Base-by-base conservation (phyloP, 805 yeast genomes). In the Candida taoyuanica region DNA sequence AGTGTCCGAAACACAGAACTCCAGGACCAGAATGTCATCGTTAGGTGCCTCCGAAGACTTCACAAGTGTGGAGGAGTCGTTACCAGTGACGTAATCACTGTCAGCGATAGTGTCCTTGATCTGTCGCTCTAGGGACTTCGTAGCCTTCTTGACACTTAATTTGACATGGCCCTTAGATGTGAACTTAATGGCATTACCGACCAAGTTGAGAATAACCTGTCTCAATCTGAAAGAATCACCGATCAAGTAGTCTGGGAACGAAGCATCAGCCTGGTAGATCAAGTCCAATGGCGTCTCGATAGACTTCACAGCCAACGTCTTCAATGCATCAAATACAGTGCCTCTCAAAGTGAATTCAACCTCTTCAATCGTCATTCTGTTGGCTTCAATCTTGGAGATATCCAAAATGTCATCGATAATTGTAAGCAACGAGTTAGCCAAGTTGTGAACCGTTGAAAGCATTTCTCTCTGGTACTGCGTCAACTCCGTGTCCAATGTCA, bases 391-490 rank as follows among this genome's bases (percentile, higher is more conserved):
- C 73, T 86, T 86, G 37, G 95, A 86, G 55, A 86, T 86, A 76
- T 86, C 96, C 50, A 86, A 70, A 52, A 86, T 86, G 60, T 87
- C 96, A 58, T 86, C 96, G 49, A 87, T 86, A 47, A 87, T 86
- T 0, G 95, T 86, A 52, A 86, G 70, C 48, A 86, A 67, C 1
- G 94, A 84, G 58, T 85, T 86, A 14, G 95, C 95, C 52, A 86
- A 67, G 55, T 85, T 86, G 63, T 85, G 93, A 16, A 86, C 96
- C 55, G 87, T 86, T 16, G 89, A 79, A 50, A 86, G 65, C 95
- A 86, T 86, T 63, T 86, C 95, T 45, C 96, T 73, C 62, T 86
- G 96, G 55, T 86, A 86, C 63, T 86, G 96, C 6, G 94, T 85
- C 48, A 86, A 70, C 53, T 86, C 94, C 0, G 95, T 86, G 47